Evolutionary conservation across 2,329 filamentous ascomycete species (phyloP), one percentile per base, ranked within the genome.

Genomic region (Dothiorella sarmentorum): DNA sequence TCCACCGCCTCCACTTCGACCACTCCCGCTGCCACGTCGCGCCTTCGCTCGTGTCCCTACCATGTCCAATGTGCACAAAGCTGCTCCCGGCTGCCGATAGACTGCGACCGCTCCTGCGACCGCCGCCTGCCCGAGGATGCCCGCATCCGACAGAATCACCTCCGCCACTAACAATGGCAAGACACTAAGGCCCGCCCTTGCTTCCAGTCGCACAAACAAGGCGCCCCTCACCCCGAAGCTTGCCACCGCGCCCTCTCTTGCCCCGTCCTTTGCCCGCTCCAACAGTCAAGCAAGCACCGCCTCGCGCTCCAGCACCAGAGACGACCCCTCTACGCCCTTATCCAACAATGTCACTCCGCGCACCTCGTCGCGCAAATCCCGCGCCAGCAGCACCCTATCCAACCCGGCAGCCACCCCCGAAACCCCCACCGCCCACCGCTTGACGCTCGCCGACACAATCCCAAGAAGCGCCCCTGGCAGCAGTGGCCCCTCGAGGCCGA

Each of bases 331-430:
- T 43, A 80, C 82, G 51, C 68, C 82, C 52, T 83, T 83, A 65
- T 74, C 91, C 43, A 84, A 73, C 72, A 91, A 90, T 70, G 77
- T 91, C 69, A 95, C 91, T 3, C 90, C 91, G 52, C 85, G 91
- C 63, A 91, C 91, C 7, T 88, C 87, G 7, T 79, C 85, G 49
- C 82, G 91, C 62, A 90, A 85, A 70, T 85, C 79, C 65, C 85
- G 90, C 64, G 82, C 86, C 59, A 85, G 90, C 69, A 91, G 87
- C 71, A 75, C 81, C 24, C 82, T 80, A 60, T 83, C 82, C 29
- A 91, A 90, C 1, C 87, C 89, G 3, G 83, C 73, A 61, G 80
- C 78, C 59, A 88, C 85, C 0, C 84, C 85, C 4, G 82, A 64
- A 45, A 71, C 68, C 37, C 75, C 56, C 37, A 51, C 24, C 29